These are phyloP conservation scores for Cercospora zeae-maydis DNA, from an alignment of 2,329 filamentous ascomycete species.

Conservation along the genomic window DNA sequence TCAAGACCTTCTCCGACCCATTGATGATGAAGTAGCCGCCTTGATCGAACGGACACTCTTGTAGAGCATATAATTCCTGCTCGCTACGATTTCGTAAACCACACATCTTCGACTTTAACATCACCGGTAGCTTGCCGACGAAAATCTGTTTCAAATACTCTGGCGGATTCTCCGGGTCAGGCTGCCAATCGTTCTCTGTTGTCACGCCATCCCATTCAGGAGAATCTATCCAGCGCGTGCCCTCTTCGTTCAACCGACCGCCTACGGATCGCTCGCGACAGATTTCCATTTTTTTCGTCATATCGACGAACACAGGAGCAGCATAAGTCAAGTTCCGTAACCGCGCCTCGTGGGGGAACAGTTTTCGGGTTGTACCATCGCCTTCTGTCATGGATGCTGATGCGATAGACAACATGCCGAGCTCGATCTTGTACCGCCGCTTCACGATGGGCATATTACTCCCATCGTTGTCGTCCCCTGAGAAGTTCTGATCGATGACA, in stretches of 20 bases:
- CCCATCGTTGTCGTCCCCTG: constrained; percentile 66
- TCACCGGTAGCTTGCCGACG: constrained; percentile 92
- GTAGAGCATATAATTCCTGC: constrained; percentile 81
- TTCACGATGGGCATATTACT: constrained; percentile 68
- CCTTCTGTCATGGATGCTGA: constrained; percentile 89
- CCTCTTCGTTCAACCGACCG: constrained; percentile 63
- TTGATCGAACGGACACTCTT: constrained; percentile 97
- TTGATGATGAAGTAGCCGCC: constrained; percentile 99
- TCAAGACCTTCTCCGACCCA: constrained; percentile 95
- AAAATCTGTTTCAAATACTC: constrained; percentile 61
- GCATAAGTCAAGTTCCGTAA: constrained; percentile 95
- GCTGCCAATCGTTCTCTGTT: constrained; percentile 46
- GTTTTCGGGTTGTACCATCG: constrained; percentile 78
- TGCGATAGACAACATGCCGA: constrained; percentile 83
- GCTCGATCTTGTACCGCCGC: constrained; percentile 91
- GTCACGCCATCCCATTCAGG: constrained; percentile 40
- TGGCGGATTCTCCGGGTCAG: constrained; percentile 28
- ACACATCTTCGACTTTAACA: constrained; percentile 97
- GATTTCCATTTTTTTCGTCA: constrained; percentile 78
- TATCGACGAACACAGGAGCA: constrained; percentile 82
- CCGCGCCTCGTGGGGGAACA: constrained; percentile 92
- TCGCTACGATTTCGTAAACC: constrained; percentile 80
- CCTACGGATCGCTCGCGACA: constrained; percentile 72
- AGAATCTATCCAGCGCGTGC: constrained; percentile 36
- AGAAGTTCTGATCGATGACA: constrained; percentile 88